phyloP scores from a whole-genome alignment of 345 rosid species.

The Rhizophora mangle region DNA sequence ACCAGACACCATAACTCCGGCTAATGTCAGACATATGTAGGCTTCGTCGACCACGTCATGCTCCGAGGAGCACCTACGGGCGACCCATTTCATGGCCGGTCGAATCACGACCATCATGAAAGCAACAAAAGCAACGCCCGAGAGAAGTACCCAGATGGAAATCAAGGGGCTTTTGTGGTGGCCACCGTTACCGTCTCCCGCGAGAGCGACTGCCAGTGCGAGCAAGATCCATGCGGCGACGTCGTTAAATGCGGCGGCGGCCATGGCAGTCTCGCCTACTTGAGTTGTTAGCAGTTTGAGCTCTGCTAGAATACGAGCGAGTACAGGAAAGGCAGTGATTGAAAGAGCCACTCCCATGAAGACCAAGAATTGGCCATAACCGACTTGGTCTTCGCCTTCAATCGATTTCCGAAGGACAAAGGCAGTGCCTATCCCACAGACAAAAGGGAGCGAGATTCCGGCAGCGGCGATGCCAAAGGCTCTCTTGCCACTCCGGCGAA shows the following conservation, averaged over 20 bases:
- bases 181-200: conserved; percentile 44
- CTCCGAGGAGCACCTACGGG: conserved; percentile 52
- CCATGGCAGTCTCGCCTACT: conserved; percentile 77
- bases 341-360: conserved; percentile 96
- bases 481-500: conserved; percentile 60
- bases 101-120: conserved; percentile 60
- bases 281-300: conserved; percentile 68
- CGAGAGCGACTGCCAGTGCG: conserved; percentile 78
- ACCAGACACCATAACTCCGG: conserved; percentile 74
- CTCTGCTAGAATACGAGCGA: conserved; percentile 90
- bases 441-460: conserved; percentile 71
- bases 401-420: conserved; percentile 49
- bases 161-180: conserved; percentile 56
- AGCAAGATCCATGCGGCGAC: conserved; percentile 82
- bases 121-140: conserved; percentile 58
- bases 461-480: conserved; percentile 72
- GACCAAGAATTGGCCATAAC: conserved; percentile 57
- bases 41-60: conserved; percentile 55
- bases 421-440: conserved; percentile 61
- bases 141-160: conserved; percentile 70
- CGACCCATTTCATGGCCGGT: conserved; percentile 75
- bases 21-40: conserved; percentile 66
- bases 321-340: conserved; percentile 89
- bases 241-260: conserved; percentile 91
- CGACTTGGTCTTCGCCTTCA: conserved; percentile 46